Conservation (phyloP, 1,284 basidiomycete genomes). For the Apiotrichum porosum region DNA sequence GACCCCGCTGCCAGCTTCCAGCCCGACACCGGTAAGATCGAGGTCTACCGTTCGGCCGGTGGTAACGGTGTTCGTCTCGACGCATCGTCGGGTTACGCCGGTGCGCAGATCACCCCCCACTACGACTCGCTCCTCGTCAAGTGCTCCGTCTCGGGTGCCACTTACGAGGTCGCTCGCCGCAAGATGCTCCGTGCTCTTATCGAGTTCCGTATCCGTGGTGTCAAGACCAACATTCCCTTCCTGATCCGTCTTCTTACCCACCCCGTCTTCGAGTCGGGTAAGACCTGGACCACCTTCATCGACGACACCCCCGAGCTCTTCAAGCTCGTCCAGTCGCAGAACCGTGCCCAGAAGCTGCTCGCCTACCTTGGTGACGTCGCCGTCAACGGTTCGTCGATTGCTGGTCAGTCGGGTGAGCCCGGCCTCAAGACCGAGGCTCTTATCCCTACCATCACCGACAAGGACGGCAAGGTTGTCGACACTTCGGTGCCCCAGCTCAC, state of each 20-base stretch:
- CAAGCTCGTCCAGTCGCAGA: constrained; percentile 96
- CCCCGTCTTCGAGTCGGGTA: constrained; percentile 89
- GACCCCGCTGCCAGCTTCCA: constrained; percentile 88
- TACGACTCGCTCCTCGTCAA: constrained; percentile 98
- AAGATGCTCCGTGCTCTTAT: constrained; percentile 99
- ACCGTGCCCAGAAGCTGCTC: constrained; percentile 95
- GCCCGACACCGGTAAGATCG: constrained; percentile 98
- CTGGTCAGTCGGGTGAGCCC: constrained; percentile 69
- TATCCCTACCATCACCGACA: constrained; percentile 75
- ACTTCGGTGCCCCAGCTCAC: constrained; percentile 73
- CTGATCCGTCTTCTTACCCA: constrained; percentile 97
- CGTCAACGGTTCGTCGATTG: constrained; percentile 97
- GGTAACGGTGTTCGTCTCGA: constrained; percentile 98
- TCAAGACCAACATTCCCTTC: constrained; percentile 99
- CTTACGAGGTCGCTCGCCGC: constrained; percentile 94
- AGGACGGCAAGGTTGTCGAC: constrained; percentile 72
- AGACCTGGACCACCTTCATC: constrained; percentile 99
- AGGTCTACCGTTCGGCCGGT: constrained; percentile 97
- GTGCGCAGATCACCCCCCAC: constrained; percentile 98
- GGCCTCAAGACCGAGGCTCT: constrained; percentile 87
- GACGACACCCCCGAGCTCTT: constrained; percentile 99
- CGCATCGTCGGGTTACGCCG: constrained; percentile 95
- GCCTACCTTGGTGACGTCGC: constrained; percentile 95
- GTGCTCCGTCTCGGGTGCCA: constrained; percentile 91
- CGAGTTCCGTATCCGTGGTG: constrained; percentile 98